phyloP scores from a whole-genome alignment of 2,329 filamentous ascomycete species.

The Fusarium clavum region DNA sequence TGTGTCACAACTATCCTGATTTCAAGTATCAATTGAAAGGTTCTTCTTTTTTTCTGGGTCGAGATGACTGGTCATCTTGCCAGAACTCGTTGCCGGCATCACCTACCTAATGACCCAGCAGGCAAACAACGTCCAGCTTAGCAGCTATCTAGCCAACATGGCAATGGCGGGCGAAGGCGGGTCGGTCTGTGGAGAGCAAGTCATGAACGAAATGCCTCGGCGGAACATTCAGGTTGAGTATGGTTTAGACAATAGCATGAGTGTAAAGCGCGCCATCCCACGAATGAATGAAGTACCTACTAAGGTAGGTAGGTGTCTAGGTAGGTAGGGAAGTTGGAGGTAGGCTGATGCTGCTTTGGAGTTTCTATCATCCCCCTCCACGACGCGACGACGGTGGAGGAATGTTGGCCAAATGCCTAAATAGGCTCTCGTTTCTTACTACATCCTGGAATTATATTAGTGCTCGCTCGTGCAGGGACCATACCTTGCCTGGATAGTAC shows the following conservation, averaged over 20 bases:
- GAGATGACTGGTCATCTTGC: conserved; percentile 43
- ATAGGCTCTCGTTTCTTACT: conserved; percentile 33
- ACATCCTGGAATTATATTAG: conserved; percentile 32
- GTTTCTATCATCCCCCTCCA: conserved; percentile 12
- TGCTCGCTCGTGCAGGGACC: conserved; percentile 29
- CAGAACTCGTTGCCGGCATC: conserved; percentile 19
- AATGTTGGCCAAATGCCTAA: conserved; percentile 19
- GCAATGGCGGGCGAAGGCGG: conserved; percentile 28
- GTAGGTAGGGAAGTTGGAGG: no score
- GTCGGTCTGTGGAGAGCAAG: conserved; percentile 34
- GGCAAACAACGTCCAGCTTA: not conserved
- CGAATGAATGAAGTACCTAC: not conserved
- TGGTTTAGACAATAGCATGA: not conserved
- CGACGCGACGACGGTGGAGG: conserved; percentile 5
- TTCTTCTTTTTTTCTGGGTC: conserved; percentile 24
- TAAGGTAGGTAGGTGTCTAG: not conserved
- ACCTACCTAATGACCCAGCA: not conserved
- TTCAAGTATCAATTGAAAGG: conserved; percentile 36
- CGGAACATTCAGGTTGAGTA: conserved; percentile 19
- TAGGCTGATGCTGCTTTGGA: conserved; percentile 29
- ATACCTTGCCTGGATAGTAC: not conserved
- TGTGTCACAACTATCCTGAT: conserved; percentile 37
- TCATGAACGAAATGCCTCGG: conserved; percentile 23
- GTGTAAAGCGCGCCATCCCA: not conserved
- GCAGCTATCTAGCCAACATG: not conserved